These are phyloP conservation scores for Chaetomium tenue DNA, from an alignment of 495 filamentous ascomycete species.

Conservation along the genomic window DNA sequence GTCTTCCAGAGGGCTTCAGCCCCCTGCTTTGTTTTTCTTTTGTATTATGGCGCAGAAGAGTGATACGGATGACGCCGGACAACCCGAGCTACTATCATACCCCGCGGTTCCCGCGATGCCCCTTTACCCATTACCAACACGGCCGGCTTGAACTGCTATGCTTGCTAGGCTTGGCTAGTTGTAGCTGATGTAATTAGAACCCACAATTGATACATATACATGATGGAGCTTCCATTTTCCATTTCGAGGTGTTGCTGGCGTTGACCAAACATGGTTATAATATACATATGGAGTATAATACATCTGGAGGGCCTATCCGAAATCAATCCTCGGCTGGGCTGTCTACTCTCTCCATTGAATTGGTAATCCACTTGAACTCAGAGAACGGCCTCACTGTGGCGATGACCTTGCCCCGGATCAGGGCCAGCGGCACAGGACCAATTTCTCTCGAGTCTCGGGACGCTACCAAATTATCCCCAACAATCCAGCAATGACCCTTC, in stretches of 20 bases:
- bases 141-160: not conserved
- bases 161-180: not conserved
- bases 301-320: not conserved
- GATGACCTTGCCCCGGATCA: constrained; percentile 85
- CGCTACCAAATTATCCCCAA: constrained; percentile 79
- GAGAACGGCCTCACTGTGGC: constrained; percentile 57
- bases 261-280: no score
- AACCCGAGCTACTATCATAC: constrained; percentile 16
- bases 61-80: constrained; percentile 2
- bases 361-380: constrained; percentile 33
- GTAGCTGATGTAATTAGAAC: constrained; percentile 34
- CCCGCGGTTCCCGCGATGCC: constrained; percentile 12
- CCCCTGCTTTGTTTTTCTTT: constrained; percentile 26
- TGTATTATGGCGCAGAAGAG: constrained; percentile 26
- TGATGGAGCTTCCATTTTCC: not conserved
- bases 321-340: not conserved
- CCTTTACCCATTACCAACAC: constrained; percentile 10
- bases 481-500: constrained; percentile 82
- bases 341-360: constrained; percentile 28
- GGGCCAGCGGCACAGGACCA: constrained; percentile 78
- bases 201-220: constrained; percentile 13
- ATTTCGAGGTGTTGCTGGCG: not conserved
- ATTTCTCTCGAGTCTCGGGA: constrained; percentile 83
- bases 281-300: not conserved
- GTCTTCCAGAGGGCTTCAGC: not conserved